phyloP scores from a whole-genome alignment of 2,329 filamentous ascomycete species.

The Colletotrichum australisinense region DNA sequence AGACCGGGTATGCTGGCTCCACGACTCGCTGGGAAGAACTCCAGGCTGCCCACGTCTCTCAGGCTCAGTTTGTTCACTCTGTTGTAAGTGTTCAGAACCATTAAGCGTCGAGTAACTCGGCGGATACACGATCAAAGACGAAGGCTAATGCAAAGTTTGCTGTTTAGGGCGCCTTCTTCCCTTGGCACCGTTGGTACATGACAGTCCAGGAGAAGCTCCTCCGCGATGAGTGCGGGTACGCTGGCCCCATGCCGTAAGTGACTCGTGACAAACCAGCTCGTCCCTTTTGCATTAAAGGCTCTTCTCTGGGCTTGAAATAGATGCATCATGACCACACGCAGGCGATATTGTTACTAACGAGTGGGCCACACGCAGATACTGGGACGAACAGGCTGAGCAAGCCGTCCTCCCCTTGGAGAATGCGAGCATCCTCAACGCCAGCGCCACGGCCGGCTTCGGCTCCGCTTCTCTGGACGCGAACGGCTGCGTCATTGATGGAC shows the following conservation, averaged over 20 bases:
- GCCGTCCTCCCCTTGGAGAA: constrained; percentile 12
- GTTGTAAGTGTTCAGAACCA: constrained; percentile 12
- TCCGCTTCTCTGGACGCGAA: constrained; percentile 34
- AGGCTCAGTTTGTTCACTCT: constrained; percentile 30
- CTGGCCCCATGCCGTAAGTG: constrained; percentile 47
- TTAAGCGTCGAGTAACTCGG: neutral
- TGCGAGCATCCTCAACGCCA: constrained; percentile 45
- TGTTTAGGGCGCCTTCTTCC: constrained; percentile 43
- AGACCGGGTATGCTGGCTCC: constrained; percentile 19
- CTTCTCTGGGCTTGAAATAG: too few relatives aligned
- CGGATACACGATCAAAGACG: neutral
- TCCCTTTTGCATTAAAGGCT: neutral
- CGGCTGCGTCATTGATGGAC: constrained; percentile 40
- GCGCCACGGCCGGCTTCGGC: constrained; percentile 44
- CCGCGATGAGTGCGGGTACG: constrained; percentile 45
- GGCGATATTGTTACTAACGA: neutral
- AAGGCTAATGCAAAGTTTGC: neutral
- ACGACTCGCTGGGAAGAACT: constrained; percentile 33
- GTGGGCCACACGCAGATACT: constrained; percentile 11
- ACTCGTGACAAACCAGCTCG: constrained; percentile 33
- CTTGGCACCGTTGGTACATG: constrained; percentile 49
- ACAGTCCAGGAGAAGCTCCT: constrained; percentile 45
- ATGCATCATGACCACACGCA: too few relatives aligned
- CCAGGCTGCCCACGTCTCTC: constrained; percentile 23
- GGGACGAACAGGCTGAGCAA: constrained; percentile 30